These are phyloP conservation scores for Amanita pallidorosea DNA, from an alignment of 768 basidiomycete genomes.

Conservation along the genomic window DNA sequence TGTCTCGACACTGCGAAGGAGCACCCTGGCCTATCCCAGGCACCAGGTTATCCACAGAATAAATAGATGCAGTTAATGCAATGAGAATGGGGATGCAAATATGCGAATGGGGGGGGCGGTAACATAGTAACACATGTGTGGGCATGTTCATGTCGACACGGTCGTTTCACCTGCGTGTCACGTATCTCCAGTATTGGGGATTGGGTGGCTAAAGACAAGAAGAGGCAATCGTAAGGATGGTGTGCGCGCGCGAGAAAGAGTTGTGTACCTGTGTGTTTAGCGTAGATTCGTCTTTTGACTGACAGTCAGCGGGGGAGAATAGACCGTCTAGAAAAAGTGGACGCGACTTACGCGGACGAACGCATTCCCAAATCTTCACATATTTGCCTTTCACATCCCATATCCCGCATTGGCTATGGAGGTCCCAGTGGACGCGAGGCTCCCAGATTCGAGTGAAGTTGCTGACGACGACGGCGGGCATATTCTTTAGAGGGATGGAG, in stretches of 20 bases:
- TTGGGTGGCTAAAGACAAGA: constrained; percentile 27
- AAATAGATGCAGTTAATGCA: not conserved
- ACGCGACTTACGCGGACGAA: constrained; percentile 47
- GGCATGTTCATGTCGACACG: too few relatives aligned
- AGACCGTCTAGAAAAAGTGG: constrained; percentile 3
- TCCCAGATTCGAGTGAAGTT: constrained; percentile 68
- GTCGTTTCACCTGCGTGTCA: constrained; percentile 31
- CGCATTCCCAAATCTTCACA: constrained; percentile 71
- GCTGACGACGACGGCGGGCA: constrained; percentile 46
- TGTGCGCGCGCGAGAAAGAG: constrained; percentile 11
- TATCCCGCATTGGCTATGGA: constrained; percentile 58
- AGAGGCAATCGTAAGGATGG: constrained; percentile 6
- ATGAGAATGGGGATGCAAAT: not conserved
- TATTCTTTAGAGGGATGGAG: constrained; percentile 8
- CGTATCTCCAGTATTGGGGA: constrained; percentile 33
- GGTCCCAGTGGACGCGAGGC: constrained; percentile 50
- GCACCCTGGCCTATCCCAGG: not conserved
- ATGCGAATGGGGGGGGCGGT: not conserved
- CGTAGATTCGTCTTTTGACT: constrained; percentile 43
- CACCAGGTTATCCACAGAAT: not conserved
- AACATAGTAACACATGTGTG: too few relatives aligned
- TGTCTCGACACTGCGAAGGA: not conserved
- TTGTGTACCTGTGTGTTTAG: constrained; percentile 32
- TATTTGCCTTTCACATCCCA: constrained; percentile 60
- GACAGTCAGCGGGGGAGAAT: not conserved